Percentiles rank a stretch among this genome's conserved stretches.
phyloP scores from a whole-genome alignment of 352 stramenopile species.

The Phytophthora citrophthora region DNA sequence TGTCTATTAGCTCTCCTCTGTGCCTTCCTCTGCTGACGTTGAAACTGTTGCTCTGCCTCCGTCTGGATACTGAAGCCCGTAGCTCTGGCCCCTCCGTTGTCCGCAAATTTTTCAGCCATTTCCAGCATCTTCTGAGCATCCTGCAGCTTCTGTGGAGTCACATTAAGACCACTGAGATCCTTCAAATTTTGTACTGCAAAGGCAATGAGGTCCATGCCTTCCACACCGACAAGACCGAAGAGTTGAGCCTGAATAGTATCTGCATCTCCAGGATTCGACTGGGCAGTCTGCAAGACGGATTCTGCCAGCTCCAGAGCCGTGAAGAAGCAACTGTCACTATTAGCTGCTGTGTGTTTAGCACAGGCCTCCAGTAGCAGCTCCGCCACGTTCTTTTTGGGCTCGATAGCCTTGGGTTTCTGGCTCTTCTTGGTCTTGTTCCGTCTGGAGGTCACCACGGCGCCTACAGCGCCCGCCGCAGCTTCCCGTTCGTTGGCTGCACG shows the following conservation, averaged over 20 bases:
- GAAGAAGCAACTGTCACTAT: conserved; percentile 57
- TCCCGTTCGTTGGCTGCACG: conserved; percentile 59
- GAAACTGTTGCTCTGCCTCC: conserved; percentile 60
- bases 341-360: conserved; percentile 36
- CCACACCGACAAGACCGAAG: conserved; percentile 84
- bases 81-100: conserved; percentile 17
- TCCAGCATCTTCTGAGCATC: conserved; percentile 55
- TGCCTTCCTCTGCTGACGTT: conserved; percentile 57
- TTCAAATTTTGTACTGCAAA: conserved; percentile 69
- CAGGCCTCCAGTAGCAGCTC: conserved; percentile 58
- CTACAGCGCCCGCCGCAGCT: conserved; percentile 47
- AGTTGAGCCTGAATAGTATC: conserved; percentile 77
- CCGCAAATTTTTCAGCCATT: conserved; percentile 30
- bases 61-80: conserved; percentile 74
- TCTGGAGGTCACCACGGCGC: conserved; percentile 58
- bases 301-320: conserved; percentile 71
- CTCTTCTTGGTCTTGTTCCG: conserved; percentile 28
- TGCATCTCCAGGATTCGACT: conserved; percentile 53
- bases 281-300: conserved; percentile 69
- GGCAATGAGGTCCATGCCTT: conserved; percentile 87
- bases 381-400: conserved; percentile 33
- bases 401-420: conserved; percentile 29
- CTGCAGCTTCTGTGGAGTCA: conserved; percentile 49
- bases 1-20: conserved; percentile 59
- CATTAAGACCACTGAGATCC: conserved; percentile 26